Conservation (phyloP, 495 filamentous ascomycete genomes). For the Pyronema domesticum region DNA sequence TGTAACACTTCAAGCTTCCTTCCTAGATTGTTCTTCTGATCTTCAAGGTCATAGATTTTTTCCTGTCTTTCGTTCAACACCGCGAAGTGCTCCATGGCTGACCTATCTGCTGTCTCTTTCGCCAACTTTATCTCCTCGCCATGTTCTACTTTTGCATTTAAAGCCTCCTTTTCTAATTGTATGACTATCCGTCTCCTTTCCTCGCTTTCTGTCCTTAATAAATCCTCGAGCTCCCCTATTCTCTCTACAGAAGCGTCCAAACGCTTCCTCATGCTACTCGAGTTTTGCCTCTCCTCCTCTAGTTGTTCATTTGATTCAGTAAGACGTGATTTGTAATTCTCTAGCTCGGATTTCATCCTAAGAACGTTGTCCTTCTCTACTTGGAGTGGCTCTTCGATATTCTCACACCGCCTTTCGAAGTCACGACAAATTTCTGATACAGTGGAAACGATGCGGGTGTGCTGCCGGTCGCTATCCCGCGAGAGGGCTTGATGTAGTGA, state of each 20-base stretch:
- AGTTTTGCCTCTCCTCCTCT: constrained; percentile 7
- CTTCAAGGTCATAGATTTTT: constrained; percentile 14
- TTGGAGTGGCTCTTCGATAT: constrained; percentile 16
- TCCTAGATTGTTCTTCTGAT: constrained; percentile 6
- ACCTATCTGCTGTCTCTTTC: constrained; percentile 30
- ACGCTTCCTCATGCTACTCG: background rate
- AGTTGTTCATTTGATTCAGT: constrained; percentile 10
- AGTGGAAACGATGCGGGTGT: constrained; percentile 14
- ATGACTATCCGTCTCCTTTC: background rate
- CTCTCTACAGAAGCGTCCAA: background rate
- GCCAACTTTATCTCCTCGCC: constrained; percentile 22
- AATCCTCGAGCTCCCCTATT: constrained; percentile 2
- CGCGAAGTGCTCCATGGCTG: constrained; percentile 18
- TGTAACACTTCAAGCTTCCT: constrained; percentile 13
- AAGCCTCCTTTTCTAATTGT: constrained; percentile 2
- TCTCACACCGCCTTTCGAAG: constrained; percentile 18
- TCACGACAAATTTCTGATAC: constrained; percentile 22
- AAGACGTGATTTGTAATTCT: constrained; percentile 5
- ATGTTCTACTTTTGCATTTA: constrained; percentile 7
- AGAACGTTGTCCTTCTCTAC: constrained; percentile 12
- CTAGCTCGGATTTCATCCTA: constrained; percentile 9
- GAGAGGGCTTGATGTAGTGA: constrained; percentile 8
- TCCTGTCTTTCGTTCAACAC: constrained; percentile 19
- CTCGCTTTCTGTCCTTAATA: constrained; percentile 4
- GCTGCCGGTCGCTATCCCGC: constrained; percentile 15